These are phyloP conservation scores for Fusarium agapanthi DNA, from an alignment of 2,329 filamentous ascomycete species.

Conservation along the genomic window DNA sequence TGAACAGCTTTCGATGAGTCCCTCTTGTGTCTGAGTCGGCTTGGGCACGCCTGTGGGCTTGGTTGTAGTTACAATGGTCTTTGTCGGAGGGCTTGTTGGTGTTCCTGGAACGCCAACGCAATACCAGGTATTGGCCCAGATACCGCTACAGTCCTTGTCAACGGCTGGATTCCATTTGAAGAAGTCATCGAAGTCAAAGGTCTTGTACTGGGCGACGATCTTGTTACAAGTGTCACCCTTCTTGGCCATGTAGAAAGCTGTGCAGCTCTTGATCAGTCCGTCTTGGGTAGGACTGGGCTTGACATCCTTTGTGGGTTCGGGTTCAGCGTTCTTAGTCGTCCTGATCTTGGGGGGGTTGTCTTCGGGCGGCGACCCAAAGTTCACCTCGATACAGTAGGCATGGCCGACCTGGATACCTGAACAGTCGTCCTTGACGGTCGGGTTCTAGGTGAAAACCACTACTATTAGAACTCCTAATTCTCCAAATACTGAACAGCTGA, in stretches of 20 bases:
- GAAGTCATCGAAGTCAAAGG: conserved; percentile 2
- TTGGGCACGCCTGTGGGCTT: rapidly evolving
- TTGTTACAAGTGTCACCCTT: conserved; percentile 12
- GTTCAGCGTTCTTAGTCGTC: rapidly evolving
- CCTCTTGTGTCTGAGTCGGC: not conserved
- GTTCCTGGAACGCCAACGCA: conserved; percentile 2
- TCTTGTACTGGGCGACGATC: not conserved
- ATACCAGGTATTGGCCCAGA: not conserved
- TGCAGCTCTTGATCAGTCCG: not conserved
- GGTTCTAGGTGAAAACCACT: too few relatives aligned
- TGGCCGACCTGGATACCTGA: not conserved
- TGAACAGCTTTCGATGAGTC: rapidly evolving
- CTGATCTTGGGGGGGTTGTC: not conserved
- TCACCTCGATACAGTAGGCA: not conserved
- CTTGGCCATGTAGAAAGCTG: conserved; percentile 8
- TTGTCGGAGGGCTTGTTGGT: rapidly evolving
- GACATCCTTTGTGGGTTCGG: not conserved
- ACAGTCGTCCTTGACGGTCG: not conserved
- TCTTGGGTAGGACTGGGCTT: not conserved
- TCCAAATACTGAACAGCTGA: too few relatives aligned
- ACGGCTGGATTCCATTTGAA: not conserved
- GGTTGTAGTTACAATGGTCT: not conserved
- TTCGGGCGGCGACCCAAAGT: not conserved
- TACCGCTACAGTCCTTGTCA: not conserved
- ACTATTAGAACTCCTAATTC: too few relatives aligned